These are phyloP conservation scores for Abrus pulchellus DNA, from an alignment of 306 rosid genomes.

Conservation along the genomic window DNA sequence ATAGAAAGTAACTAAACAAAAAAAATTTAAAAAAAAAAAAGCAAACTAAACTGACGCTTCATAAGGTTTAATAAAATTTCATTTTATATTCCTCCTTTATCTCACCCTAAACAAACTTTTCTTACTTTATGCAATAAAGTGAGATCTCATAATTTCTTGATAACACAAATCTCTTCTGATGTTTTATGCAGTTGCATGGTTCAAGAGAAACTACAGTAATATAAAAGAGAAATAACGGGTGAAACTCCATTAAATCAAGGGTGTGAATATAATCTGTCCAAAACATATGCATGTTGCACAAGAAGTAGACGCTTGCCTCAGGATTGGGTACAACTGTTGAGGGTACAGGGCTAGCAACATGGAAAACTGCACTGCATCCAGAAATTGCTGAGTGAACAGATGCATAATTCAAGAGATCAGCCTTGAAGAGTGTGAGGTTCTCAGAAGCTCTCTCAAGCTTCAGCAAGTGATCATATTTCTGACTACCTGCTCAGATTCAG, in stretches of 20 bases:
- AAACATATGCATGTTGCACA: background rate
- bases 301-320: conserved; percentile 42
- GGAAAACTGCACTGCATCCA: conserved; percentile 63
- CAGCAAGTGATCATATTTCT: conserved; percentile 52
- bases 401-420: conserved; percentile 52
- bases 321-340: conserved; percentile 48
- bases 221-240: too few species aligned
- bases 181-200: too few species aligned
- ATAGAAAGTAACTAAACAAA: background rate
- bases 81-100: too few species aligned
- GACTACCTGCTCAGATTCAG: conserved; percentile 41
- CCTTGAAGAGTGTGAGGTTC: conserved; percentile 57
- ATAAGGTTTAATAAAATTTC: too few species aligned
- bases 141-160: too few species aligned
- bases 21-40: background rate
- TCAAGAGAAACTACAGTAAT: too few species aligned
- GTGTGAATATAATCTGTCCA: too few species aligned
- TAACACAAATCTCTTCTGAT: too few species aligned
- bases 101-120: too few species aligned
- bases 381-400: conserved; percentile 53
- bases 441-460: conserved; percentile 53
- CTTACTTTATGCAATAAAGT: too few species aligned
- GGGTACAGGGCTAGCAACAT: conserved; percentile 69
- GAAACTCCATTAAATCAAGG: too few species aligned
- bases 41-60: too few species aligned